phyloP scores from a whole-genome alignment of 805 yeast species.

The Ogataea methylovora region DNA sequence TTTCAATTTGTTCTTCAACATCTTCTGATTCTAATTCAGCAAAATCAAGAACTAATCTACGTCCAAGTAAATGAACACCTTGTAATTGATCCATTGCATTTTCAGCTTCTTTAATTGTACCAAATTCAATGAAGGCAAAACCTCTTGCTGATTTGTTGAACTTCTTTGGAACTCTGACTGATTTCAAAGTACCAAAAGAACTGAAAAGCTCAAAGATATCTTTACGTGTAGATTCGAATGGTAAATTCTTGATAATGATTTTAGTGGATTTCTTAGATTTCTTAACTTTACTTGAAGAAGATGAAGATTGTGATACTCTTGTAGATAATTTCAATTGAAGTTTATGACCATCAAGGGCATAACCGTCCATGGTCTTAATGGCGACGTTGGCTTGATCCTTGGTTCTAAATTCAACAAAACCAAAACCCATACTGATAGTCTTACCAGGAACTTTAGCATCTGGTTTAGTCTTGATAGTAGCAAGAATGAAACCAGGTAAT shows the following conservation, averaged over 20 bases:
- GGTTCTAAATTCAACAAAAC: constrained; percentile 85
- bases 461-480: constrained; percentile 80
- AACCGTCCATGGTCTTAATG: constrained; percentile 63
- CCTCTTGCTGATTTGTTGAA: constrained; percentile 95
- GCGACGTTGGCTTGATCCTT: constrained; percentile 76
- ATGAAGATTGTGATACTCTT: constrained; percentile 44
- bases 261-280: constrained; percentile 50
- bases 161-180: constrained; percentile 94
- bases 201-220: constrained; percentile 91
- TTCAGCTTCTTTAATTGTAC: constrained; percentile 84
- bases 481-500: constrained; percentile 72
- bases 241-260: constrained; percentile 91
- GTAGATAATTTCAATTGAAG: constrained; percentile 84
- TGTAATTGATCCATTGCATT: constrained; percentile 87
- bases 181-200: constrained; percentile 88
- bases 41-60: constrained; percentile 87
- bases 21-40: constrained; percentile 78
- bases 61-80: constrained; percentile 95
- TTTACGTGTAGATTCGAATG: constrained; percentile 90
- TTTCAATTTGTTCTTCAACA: constrained; percentile 85
- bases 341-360: constrained; percentile 80
- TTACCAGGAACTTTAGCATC: constrained; percentile 67
- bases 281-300: constrained; percentile 19
- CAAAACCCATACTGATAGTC: constrained; percentile 92
- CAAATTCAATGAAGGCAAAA: constrained; percentile 93